Percentiles rank a stretch among this genome's conserved stretches.
Conservation (phyloP, 306 rosid species). For the Gynostemma pentaphyllum region DNA sequence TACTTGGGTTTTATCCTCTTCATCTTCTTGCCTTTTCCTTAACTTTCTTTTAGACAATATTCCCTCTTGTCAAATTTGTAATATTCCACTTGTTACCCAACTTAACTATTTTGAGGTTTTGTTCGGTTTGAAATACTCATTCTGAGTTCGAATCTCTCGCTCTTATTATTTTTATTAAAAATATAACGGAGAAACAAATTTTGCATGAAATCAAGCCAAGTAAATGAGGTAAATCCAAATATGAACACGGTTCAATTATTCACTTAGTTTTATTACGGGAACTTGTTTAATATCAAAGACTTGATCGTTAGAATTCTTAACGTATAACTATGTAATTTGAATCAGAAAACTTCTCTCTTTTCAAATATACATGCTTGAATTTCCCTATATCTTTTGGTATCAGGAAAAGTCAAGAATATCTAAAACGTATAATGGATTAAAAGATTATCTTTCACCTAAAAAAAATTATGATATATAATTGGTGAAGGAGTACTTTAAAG, state of each 20-base stretch:
- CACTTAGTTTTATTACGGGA: too few relatives aligned
- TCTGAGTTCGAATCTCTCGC: too few relatives aligned
- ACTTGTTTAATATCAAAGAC: too few relatives aligned
- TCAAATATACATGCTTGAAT: background rate
- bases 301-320: too few relatives aligned
- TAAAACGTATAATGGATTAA: background rate
- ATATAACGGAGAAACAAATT: too few relatives aligned
- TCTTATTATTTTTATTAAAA: too few relatives aligned
- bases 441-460: background rate
- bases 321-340: too few relatives aligned
- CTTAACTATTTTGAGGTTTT: conserved; percentile 21
- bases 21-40: background rate
- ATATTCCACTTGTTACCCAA: conserved; percentile 30
- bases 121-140: conserved; percentile 12
- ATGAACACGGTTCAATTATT: too few relatives aligned
- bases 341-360: background rate
- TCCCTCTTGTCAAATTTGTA: conserved; percentile 14
- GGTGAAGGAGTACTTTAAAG: conserved; percentile 1
- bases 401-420: background rate
- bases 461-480: background rate
- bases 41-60: conserved; percentile 6
- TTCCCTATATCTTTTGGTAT: background rate
- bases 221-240: too few relatives aligned
- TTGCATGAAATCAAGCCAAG: too few relatives aligned
- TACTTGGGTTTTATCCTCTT: conserved; percentile 13